Evolutionary conservation across 2,329 filamentous ascomycete genomes (phyloP).

Genomic region (Diaporthe sp.): DNA sequence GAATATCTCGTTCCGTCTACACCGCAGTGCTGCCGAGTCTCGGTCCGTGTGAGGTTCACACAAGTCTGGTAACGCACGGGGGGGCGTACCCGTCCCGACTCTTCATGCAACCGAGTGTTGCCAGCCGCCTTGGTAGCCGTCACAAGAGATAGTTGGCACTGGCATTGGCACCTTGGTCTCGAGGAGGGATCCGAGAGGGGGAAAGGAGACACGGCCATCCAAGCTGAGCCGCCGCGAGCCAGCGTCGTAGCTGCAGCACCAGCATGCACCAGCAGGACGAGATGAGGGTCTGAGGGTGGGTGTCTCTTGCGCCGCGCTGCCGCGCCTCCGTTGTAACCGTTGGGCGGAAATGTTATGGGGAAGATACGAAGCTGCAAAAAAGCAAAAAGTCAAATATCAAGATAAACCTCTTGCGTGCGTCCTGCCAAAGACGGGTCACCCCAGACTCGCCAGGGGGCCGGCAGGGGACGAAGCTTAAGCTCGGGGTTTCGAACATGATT

Average conservation of each 20-base stretch:
- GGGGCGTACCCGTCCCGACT: slow-evolving; percentile 1
- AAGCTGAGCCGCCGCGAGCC: slow-evolving; percentile 2
- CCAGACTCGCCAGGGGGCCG: slow-evolving; percentile 14
- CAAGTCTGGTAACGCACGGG: slow-evolving; percentile 14
- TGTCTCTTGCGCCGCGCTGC: slow-evolving; percentile 12
- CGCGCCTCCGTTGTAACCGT: slow-evolving; percentile 14
- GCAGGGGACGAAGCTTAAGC: slow-evolving; percentile 37
- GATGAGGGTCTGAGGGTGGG: slow-evolving; percentile 28
- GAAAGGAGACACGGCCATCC: neutral
- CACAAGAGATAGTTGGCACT: slow-evolving; percentile 21
- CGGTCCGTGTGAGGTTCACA: slow-evolving; percentile 30
- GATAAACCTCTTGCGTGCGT: slow-evolving; percentile 33
- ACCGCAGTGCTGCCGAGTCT: slow-evolving; percentile 22
- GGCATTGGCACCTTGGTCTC: slow-evolving; percentile 5
- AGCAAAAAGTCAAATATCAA: slow-evolving; percentile 9
- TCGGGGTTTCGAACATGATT: slow-evolving; percentile 36
- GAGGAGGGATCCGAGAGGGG: neutral
- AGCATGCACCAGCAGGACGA: slow-evolving; percentile 9
- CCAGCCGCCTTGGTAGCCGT: slow-evolving; percentile 15
- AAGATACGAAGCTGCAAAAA: slow-evolving; percentile 24
- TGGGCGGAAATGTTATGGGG: slow-evolving; percentile 11
- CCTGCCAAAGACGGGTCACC: slow-evolving; percentile 35
- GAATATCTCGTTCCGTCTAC: slow-evolving; percentile 22
- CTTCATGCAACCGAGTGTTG: slow-evolving; percentile 16
- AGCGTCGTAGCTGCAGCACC: slow-evolving; percentile 26